These are phyloP conservation scores for Sporisorium iseilematis-ciliati DNA, from an alignment of 1,284 basidiomycete genomes.

Conservation along the genomic window DNA sequence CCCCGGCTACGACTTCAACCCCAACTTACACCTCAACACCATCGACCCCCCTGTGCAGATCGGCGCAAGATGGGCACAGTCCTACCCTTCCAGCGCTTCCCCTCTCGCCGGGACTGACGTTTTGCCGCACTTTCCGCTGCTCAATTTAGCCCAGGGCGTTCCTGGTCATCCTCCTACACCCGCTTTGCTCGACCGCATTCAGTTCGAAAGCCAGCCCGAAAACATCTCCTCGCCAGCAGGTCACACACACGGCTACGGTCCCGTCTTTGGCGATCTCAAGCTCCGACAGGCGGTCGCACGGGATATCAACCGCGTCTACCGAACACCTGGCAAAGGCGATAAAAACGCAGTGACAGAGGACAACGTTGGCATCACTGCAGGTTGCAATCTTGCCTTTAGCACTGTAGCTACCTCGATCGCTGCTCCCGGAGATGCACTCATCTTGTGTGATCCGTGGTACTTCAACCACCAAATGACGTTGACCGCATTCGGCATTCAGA, in stretches of 20 bases:
- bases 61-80: constrained; percentile 47
- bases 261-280: constrained; percentile 76
- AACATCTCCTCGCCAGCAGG: constrained; percentile 27
- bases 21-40: constrained; percentile 33
- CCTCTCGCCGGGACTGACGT: constrained; percentile 31
- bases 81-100: constrained; percentile 34
- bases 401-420: constrained; percentile 78
- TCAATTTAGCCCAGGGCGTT: constrained; percentile 64
- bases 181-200: constrained; percentile 41
- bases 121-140: constrained; percentile 32
- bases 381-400: constrained; percentile 80
- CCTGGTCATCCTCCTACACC: constrained; percentile 53
- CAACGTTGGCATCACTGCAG: constrained; percentile 73
- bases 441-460: constrained; percentile 80
- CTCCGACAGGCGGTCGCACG: constrained; percentile 76
- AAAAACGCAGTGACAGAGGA: constrained; percentile 67
- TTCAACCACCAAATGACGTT: constrained; percentile 76
- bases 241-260: constrained; percentile 75
- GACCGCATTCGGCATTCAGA: constrained; percentile 67
- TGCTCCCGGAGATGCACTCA: constrained; percentile 79
- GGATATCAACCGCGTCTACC: constrained; percentile 79
- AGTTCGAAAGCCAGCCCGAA: constrained; percentile 28
- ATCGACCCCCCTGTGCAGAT: constrained; percentile 53
- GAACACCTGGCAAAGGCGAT: constrained; percentile 69
- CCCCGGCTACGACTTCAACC: constrained; percentile 45